These are phyloP conservation scores for Elsinoe batatas DNA, from an alignment of 2,329 filamentous ascomycete genomes.

Conservation along the genomic window DNA sequence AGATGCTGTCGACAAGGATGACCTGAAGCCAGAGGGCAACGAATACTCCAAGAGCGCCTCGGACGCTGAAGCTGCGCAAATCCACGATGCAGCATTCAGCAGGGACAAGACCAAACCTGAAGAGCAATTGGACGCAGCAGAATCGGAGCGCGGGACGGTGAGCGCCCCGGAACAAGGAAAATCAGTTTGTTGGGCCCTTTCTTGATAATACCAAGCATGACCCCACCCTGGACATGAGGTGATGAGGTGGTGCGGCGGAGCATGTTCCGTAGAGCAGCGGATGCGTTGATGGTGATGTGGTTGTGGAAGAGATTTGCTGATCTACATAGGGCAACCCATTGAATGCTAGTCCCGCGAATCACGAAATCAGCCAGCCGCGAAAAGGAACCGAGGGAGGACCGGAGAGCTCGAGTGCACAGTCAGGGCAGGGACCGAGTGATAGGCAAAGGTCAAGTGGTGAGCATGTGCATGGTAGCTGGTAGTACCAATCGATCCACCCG, in stretches of 20 bases:
- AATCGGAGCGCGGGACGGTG: conserved; percentile 24
- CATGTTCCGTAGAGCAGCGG: background rate
- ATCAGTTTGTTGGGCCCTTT: background rate
- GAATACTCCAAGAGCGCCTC: conserved; percentile 61
- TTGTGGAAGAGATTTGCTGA: background rate
- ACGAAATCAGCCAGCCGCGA: conserved; percentile 44
- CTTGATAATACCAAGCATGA: background rate
- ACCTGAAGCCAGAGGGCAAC: conserved; percentile 53
- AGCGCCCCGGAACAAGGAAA: conserved; percentile 1
- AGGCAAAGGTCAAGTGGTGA: conserved; percentile 24
- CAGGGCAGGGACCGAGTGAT: conserved; percentile 30
- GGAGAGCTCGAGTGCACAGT: conserved; percentile 28
- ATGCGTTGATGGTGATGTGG: no score
- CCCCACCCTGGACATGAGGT: background rate
- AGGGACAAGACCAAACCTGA: conserved; percentile 59
- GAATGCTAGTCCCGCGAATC: conserved; percentile 52
- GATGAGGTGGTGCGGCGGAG: background rate
- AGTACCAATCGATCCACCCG: no score
- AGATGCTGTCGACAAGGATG: conserved; percentile 42
- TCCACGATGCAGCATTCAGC: conserved; percentile 57
- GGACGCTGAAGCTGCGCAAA: conserved; percentile 47
- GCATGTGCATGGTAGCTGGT: no score
- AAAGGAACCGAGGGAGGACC: conserved; percentile 33
- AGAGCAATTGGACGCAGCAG: conserved; percentile 37
- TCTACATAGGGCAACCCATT: conserved; percentile 39